phyloP scores from a whole-genome alignment of 306 rosid species.

The Comarum palustre region DNA sequence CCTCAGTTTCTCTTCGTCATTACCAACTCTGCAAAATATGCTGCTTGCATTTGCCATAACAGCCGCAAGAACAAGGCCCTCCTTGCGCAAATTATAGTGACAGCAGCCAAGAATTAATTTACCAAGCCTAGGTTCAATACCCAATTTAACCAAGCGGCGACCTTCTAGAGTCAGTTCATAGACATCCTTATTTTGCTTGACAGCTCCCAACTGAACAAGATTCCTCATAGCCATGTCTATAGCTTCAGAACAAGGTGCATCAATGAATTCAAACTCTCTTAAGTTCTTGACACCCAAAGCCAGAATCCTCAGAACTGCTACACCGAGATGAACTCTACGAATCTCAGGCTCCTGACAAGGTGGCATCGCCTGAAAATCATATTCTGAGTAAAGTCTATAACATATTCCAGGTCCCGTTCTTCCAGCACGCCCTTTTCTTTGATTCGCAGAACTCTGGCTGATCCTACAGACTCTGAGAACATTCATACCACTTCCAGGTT shows the following conservation, averaged over 20 bases:
- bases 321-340: constrained; percentile 93
- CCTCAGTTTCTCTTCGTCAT: constrained; percentile 59
- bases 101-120: constrained; percentile 76
- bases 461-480: constrained; percentile 80
- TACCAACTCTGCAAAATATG: constrained; percentile 90
- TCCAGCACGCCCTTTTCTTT: constrained; percentile 97
- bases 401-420: constrained; percentile 91
- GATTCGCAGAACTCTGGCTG: constrained; percentile 89
- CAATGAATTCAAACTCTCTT: constrained; percentile 75
- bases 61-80: constrained; percentile 86
- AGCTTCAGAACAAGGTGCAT: constrained; percentile 81
- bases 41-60: constrained; percentile 85
- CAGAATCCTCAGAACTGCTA: constrained; percentile 85
- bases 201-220: constrained; percentile 70
- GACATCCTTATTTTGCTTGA: constrained; percentile 38
- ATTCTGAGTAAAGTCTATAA: constrained; percentile 76
- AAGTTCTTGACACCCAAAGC: constrained; percentile 76
- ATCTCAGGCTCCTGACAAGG: constrained; percentile 91
- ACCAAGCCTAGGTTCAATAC: constrained; percentile 94
- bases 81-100: constrained; percentile 47
- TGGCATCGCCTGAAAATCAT: constrained; percentile 65
- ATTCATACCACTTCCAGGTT: constrained; percentile 85
- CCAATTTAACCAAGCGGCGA: constrained; percentile 63
- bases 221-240: constrained; percentile 77
- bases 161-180: constrained; percentile 68